A percentile compares a stretch with the other conserved stretches of the same genome.
Conservation (phyloP, 805 yeast genomes). For the Maudiozyma turicensis region DNA sequence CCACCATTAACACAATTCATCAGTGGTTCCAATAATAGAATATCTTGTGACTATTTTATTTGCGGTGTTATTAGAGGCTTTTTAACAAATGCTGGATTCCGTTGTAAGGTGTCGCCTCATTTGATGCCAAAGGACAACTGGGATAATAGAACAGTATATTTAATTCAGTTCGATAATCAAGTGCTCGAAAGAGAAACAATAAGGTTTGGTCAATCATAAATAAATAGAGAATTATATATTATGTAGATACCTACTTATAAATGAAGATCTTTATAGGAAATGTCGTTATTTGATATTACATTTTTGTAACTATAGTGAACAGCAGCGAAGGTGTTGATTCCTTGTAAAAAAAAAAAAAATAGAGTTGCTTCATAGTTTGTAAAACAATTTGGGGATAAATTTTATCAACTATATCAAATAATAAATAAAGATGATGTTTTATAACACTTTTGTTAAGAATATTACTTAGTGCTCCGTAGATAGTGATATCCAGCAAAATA, state of each 20-base stretch:
- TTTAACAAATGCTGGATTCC: slow-evolving; percentile 58
- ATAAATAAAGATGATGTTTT: too few relatives aligned
- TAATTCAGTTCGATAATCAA: slow-evolving; percentile 57
- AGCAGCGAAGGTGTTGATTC: too few relatives aligned
- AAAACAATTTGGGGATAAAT: too few relatives aligned
- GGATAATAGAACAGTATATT: slow-evolving; percentile 62
- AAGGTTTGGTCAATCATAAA: slow-evolving; percentile 21
- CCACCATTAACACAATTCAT: slow-evolving; percentile 63
- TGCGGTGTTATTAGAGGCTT: slow-evolving; percentile 88
- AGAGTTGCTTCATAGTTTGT: too few relatives aligned
- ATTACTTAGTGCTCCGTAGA: too few relatives aligned
- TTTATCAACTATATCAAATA: too few relatives aligned
- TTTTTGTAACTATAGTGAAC: too few relatives aligned
- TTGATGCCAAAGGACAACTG: slow-evolving; percentile 48
- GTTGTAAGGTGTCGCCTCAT: slow-evolving; percentile 73
- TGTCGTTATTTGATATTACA: too few relatives aligned
- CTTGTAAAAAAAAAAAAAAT: too few relatives aligned
- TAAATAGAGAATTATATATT: background rate
- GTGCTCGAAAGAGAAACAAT: slow-evolving; percentile 47
- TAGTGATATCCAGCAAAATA: too few relatives aligned
- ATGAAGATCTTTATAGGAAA: background rate
- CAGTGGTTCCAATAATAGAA: slow-evolving; percentile 54
- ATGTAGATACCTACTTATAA: background rate
- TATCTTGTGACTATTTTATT: slow-evolving; percentile 72
- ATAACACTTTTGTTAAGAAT: too few relatives aligned